A percentile compares a stretch with the other conserved stretches of the same genome.
Evolutionary conservation across 2,329 filamentous ascomycete species (phyloP).

Genomic region (Exophiala bonariae): DNA sequence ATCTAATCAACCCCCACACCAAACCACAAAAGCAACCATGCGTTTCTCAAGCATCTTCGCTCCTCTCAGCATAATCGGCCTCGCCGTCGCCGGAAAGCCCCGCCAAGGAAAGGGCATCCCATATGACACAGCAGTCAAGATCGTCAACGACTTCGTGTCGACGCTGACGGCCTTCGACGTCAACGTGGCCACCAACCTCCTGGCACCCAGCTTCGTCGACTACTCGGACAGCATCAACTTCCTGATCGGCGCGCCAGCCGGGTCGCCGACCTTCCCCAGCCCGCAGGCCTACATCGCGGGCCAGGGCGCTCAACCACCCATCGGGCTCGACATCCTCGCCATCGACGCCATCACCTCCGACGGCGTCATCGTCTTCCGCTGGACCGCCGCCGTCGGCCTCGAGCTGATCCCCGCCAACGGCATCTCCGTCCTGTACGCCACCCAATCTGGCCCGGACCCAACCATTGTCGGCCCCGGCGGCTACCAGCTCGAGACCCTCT

Average conservation of each 20-base stretch:
- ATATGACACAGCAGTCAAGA: conserved; percentile 15
- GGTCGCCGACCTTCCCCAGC: conserved; percentile 33
- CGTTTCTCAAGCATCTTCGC: conserved; percentile 20
- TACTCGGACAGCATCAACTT: conserved; percentile 33
- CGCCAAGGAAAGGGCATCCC: conserved; percentile 16
- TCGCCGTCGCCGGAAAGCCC: conserved; percentile 14
- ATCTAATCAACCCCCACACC: neutral
- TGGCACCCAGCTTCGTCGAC: conserved; percentile 34
- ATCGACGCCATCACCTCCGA: conserved; percentile 32
- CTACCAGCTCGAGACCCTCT: conserved; percentile 34
- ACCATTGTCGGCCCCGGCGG: conserved; percentile 18
- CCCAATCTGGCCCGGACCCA: conserved; percentile 11
- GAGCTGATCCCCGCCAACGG: conserved; percentile 30
- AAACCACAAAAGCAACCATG: conserved; percentile 9
- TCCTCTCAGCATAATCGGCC: conserved; percentile 12
- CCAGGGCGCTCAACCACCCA: conserved; percentile 31
- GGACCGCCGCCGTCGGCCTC: conserved; percentile 29
- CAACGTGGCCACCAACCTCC: conserved; percentile 20
- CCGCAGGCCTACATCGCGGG: conserved; percentile 33
- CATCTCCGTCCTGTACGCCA: conserved; percentile 32
- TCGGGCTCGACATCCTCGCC: conserved; percentile 31
- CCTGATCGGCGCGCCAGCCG: conserved; percentile 29
- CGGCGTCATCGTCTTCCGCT: conserved; percentile 34
- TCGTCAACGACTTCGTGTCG: conserved; percentile 21
- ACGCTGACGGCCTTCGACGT: conserved; percentile 23